phyloP scores from a whole-genome alignment of 2,329 filamentous ascomycete genomes.

The Dactylella cylindrospora region DNA sequence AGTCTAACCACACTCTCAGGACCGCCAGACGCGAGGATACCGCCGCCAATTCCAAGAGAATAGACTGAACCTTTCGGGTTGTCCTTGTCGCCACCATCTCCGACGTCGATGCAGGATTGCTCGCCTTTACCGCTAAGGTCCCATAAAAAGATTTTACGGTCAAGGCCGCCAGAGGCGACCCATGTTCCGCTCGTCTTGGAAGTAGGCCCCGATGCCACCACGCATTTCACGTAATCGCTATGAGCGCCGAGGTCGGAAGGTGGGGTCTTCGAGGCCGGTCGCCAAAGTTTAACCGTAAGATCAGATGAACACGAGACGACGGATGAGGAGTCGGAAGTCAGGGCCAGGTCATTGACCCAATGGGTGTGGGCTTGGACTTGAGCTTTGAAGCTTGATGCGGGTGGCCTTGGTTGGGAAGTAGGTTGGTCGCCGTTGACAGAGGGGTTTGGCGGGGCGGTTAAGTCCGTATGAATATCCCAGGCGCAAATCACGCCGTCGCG shows the following conservation, averaged over 20 bases:
- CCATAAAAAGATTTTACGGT: slow-evolving; percentile 90
- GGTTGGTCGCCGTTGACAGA: slow-evolving; percentile 25
- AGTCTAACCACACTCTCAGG: slow-evolving; percentile 90
- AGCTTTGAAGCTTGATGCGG: slow-evolving; percentile 62
- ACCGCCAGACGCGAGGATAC: slow-evolving; percentile 84
- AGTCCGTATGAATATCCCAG: slow-evolving; percentile 81
- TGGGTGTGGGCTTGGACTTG: slow-evolving; percentile 79
- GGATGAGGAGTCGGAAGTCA: slow-evolving; percentile 74
- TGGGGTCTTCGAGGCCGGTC: slow-evolving; percentile 63
- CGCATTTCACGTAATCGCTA: slow-evolving; percentile 91
- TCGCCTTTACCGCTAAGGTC: slow-evolving; percentile 80
- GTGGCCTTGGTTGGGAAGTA: slow-evolving; percentile 48
- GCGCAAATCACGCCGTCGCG: slow-evolving; percentile 94
- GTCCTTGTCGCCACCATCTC: slow-evolving; percentile 70
- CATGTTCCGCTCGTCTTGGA: slow-evolving; percentile 64
- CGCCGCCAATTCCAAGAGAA: slow-evolving; percentile 76
- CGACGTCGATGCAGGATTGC: slow-evolving; percentile 80
- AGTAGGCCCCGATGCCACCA: slow-evolving; percentile 67
- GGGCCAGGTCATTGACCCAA: slow-evolving; percentile 90
- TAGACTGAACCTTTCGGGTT: slow-evolving; percentile 94
- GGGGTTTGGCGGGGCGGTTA: slow-evolving; percentile 53
- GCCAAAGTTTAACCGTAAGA: slow-evolving; percentile 88
- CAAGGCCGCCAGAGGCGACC: slow-evolving; percentile 91
- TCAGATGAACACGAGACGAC: slow-evolving; percentile 92
- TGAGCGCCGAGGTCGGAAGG: slow-evolving; percentile 77